These are phyloP conservation scores for Catunica adiposa DNA, from an alignment of 2,329 filamentous ascomycete species.

Conservation along the genomic window DNA sequence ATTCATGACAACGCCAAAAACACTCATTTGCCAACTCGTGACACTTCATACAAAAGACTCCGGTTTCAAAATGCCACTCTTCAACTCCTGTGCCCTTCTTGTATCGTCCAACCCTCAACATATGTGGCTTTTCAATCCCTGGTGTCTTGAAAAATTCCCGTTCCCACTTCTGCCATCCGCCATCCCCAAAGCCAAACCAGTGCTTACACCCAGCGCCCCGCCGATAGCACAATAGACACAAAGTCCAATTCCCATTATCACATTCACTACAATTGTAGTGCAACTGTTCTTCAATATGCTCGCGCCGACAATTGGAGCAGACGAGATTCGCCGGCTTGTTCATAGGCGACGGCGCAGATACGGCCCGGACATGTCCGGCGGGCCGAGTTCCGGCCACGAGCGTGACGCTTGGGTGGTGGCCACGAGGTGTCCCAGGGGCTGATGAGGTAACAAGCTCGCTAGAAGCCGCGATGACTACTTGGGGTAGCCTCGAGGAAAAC, in stretches of 20 bases:
- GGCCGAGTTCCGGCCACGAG: neutral
- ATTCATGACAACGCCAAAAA: conserved; percentile 76
- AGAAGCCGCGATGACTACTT: neutral
- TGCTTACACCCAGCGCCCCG: conserved; percentile 59
- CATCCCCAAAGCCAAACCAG: conserved; percentile 76
- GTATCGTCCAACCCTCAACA: conserved; percentile 42
- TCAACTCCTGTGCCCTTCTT: conserved; percentile 28
- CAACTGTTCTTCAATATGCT: conserved; percentile 66
- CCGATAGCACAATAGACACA: conserved; percentile 72
- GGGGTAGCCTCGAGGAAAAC: conserved; percentile 9
- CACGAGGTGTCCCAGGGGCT: neutral
- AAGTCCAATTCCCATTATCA: conserved; percentile 52
- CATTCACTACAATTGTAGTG: conserved; percentile 72
- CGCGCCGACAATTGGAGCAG: conserved; percentile 53
- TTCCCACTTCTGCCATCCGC: conserved; percentile 53
- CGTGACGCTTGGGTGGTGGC: neutral
- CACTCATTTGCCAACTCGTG: conserved; percentile 58
- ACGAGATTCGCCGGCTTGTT: conserved; percentile 49
- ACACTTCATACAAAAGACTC: conserved; percentile 73
- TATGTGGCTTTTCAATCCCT: conserved; percentile 35
- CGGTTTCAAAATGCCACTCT: conserved; percentile 51
- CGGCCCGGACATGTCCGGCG: neutral
- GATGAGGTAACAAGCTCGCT: neutral
- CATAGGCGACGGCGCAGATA: neutral
- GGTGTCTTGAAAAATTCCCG: conserved; percentile 24